Evolutionary conservation across 495 filamentous ascomycete species (phyloP).

Genomic region (Trichoderma reesei): DNA sequence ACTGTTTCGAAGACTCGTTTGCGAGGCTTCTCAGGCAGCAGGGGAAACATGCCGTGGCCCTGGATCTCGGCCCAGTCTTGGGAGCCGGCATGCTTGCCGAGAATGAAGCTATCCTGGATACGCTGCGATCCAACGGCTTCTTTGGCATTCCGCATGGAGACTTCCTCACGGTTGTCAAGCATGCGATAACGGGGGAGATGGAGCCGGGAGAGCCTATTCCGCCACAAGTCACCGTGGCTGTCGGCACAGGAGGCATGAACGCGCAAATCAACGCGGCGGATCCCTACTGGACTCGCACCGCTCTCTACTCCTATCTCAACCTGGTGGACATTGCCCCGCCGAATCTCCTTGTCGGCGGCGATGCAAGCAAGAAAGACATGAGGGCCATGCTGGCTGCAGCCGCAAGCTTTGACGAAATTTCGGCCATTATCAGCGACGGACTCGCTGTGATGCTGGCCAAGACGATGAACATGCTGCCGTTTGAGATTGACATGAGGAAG

Average conservation of each 20-base stretch:
- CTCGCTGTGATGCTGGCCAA: conserved; percentile 19
- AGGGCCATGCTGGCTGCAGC: not conserved
- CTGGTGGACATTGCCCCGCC: conserved; percentile 18
- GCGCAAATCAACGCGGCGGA: conserved; percentile 23
- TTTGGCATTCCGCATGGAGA: conserved; percentile 19
- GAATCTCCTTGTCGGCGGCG: not conserved
- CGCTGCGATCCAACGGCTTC: conserved; percentile 20
- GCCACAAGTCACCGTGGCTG: conserved; percentile 21
- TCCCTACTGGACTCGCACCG: conserved; percentile 26
- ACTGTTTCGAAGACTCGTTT: conserved; percentile 40
- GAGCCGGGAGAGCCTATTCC: conserved; percentile 14
- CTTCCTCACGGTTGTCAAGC: conserved; percentile 20
- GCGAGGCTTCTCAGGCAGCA: conserved; percentile 22
- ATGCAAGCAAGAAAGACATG: not conserved
- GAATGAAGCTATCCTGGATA: conserved; percentile 16
- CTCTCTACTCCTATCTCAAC: conserved; percentile 25
- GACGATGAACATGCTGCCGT: conserved; percentile 19
- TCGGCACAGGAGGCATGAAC: conserved; percentile 21
- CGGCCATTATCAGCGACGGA: conserved; percentile 14
- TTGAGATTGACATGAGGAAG: conserved; percentile 15
- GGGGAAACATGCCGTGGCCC: conserved; percentile 27
- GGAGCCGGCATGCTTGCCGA: conserved; percentile 23
- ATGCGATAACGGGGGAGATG: conserved; percentile 13
- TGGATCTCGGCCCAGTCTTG: conserved; percentile 36
- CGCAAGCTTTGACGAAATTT: not conserved